Evolutionary conservation across 2,329 filamentous ascomycete genomes (phyloP).

Genomic region (Bipolaris oryzae): DNA sequence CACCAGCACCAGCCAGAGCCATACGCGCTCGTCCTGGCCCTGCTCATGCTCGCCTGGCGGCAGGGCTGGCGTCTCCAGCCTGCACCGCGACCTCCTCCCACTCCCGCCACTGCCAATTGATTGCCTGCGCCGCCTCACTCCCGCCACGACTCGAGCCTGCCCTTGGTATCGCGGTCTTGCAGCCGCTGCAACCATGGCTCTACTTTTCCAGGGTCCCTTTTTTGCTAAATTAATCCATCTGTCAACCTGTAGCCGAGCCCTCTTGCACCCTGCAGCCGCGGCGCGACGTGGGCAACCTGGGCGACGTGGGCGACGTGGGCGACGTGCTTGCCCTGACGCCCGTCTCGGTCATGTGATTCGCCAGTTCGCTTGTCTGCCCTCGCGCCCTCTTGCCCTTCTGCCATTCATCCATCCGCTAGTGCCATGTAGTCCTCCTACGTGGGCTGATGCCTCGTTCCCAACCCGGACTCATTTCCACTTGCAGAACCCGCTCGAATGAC

Average conservation of each 20-base stretch:
- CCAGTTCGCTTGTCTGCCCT: conserved; percentile 19
- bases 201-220: conserved; percentile 9
- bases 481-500: conserved; percentile 21
- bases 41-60: conserved; percentile 21
- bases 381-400: conserved; percentile 16
- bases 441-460: conserved; percentile 23
- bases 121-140: conserved; percentile 30
- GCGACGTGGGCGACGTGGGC: conserved; percentile 3
- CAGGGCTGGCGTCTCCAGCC: conserved; percentile 41
- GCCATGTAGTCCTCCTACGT: conserved; percentile 21
- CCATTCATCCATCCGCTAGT: conserved; percentile 19
- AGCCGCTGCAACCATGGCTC: conserved; percentile 30
- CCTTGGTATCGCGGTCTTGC: conserved; percentile 20
- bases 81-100: conserved; percentile 27
- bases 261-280: conserved; percentile 17
- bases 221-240: background rate
- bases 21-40: conserved; percentile 39
- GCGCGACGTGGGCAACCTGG: too few relatives aligned
- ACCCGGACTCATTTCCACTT: conserved; percentile 37
- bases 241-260: conserved; percentile 16
- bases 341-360: conserved; percentile 24
- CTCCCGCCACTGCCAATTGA: conserved; percentile 46
- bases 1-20: conserved; percentile 3
- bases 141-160: conserved; percentile 12
- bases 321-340: background rate